Percentiles rank a stretch among this genome's conserved stretches.
Evolutionary conservation across 2,329 filamentous ascomycete genomes (phyloP).

Genomic region (Fusarium oxysporum): DNA sequence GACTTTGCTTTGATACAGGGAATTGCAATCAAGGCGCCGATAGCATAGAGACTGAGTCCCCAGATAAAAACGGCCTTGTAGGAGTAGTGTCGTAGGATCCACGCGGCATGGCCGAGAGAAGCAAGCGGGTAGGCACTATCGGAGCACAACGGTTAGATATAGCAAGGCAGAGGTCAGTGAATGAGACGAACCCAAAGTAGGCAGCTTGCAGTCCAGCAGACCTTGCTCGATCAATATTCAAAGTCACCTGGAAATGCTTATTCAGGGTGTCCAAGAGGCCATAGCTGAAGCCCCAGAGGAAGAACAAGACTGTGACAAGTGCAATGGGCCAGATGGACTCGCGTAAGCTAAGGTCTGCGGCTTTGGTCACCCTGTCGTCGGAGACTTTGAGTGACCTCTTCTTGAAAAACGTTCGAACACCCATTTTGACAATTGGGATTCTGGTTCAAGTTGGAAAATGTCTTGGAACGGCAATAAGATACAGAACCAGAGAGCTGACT

Average conservation of each 20-base stretch:
- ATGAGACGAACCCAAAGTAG: conserved; percentile 65
- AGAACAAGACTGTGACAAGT: conserved; percentile 63
- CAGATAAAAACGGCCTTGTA: conserved; percentile 77
- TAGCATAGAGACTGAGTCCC: conserved; percentile 74
- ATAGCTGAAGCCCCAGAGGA: conserved; percentile 61
- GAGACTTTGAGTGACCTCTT: conserved; percentile 58
- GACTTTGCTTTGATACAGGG: conserved; percentile 69
- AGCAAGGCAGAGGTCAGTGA: conserved; percentile 8
- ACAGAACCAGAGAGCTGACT: neutral
- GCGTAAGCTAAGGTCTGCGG: conserved; percentile 70
- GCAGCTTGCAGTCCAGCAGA: conserved; percentile 62
- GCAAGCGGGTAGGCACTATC: conserved; percentile 74
- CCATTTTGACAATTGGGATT: conserved; percentile 49
- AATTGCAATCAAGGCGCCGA: conserved; percentile 66
- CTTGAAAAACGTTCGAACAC: conserved; percentile 58
- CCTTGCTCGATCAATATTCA: conserved; percentile 57
- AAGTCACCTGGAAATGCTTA: conserved; percentile 60
- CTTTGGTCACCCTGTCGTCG: conserved; percentile 55
- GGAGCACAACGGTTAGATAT: neutral
- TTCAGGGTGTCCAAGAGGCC: conserved; percentile 62
- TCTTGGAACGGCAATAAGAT: too few relatives aligned
- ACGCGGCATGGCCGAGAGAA: conserved; percentile 73
- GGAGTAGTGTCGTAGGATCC: conserved; percentile 72
- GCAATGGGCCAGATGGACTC: conserved; percentile 74
- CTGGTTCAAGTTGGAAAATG: neutral